Evolutionary conservation across 495 filamentous ascomycete species (phyloP), one percentile per base, ranked within the genome.

Genomic region (Podospora comata): DNA sequence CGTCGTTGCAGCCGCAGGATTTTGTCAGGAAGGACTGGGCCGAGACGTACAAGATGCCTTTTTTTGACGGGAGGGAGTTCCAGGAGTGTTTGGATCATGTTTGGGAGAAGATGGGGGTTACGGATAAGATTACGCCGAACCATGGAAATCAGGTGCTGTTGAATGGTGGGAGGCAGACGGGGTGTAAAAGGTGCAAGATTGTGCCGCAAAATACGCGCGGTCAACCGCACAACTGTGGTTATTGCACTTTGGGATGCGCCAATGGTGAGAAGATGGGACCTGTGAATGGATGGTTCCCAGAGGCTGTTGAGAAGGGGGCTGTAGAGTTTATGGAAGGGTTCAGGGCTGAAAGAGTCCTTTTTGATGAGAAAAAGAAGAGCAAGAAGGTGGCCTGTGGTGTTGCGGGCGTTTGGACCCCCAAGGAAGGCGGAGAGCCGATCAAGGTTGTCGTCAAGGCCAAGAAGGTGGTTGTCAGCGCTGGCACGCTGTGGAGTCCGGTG

Each of bases 21-120:
- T 94, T 83, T 69, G 91, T 97, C 0, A 85, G 92, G 16, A 82
- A 88, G 67, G 92, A 97, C 77, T 97, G 94, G 94, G 89, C 92
- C 0, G 74, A 80, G 62, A 81, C 88, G 65, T 68, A 76, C 26
- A 87, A 88, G 3, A 80, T 97, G n/a, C 82, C 86, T 0, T 91
- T 95, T 71, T 97, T 97, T 73, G 90, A 87, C 0, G 89, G 88
- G 1, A 75, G 82, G 1, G 90, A 91, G 65, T 97, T 87, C 70
- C 93, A 97, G 73, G 80, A 83, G 16, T 91, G 85, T 27, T 73
- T 97, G 19, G 93, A 97, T 73, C 84, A 89, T 13, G 81, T 85
- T 13, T 86, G 74, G 44, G 70, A 75, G 5, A 68, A 75, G 32
- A 93, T 97, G 91, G 93, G 93, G 9, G 91, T 91, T n/a, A 57